These are phyloP conservation scores for Echites panduratus DNA, from an alignment of 257 asterid genomes.

Conservation along the genomic window DNA sequence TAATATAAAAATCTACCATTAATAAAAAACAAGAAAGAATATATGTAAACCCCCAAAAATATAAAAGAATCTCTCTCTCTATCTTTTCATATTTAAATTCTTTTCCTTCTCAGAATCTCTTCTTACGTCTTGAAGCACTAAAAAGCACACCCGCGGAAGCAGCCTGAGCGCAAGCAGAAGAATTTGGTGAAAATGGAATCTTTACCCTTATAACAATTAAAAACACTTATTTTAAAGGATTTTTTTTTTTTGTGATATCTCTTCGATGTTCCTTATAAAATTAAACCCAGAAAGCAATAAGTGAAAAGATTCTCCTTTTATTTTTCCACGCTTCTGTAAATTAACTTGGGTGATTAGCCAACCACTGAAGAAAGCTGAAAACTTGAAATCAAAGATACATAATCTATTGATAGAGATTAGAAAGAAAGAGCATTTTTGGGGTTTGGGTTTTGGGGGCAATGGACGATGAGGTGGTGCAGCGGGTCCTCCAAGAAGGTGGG, in stretches of 20 bases:
- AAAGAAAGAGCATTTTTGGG: neutral
- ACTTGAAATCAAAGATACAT: constrained; percentile 11
- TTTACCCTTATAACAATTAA: neutral
- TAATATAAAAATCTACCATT: neutral
- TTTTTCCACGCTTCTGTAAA: neutral
- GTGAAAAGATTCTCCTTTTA: neutral
- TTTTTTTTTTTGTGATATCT: neutral
- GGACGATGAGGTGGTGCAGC: constrained; percentile 93
- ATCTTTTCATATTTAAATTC: neutral
- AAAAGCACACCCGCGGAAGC: neutral
- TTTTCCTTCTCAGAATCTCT: neutral
- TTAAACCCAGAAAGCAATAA: constrained; percentile 6
- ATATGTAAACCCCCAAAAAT: neutral
- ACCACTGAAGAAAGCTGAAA: constrained; percentile 11
- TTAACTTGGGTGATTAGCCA: constrained; percentile 1
- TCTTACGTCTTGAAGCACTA: neutral
- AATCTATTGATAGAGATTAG: neutral
- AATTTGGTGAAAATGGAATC: neutral
- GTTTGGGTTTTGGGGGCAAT: constrained; percentile 20
- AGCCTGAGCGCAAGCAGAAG: neutral
- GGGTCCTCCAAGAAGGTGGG: constrained; percentile 92
- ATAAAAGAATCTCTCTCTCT: neutral
- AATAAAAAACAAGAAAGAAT: neutral
- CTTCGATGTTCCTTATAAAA: neutral
- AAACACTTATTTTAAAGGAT: neutral